phyloP scores from a whole-genome alignment of 176 grass and related monocot genomes.

The Canna indica region DNA sequence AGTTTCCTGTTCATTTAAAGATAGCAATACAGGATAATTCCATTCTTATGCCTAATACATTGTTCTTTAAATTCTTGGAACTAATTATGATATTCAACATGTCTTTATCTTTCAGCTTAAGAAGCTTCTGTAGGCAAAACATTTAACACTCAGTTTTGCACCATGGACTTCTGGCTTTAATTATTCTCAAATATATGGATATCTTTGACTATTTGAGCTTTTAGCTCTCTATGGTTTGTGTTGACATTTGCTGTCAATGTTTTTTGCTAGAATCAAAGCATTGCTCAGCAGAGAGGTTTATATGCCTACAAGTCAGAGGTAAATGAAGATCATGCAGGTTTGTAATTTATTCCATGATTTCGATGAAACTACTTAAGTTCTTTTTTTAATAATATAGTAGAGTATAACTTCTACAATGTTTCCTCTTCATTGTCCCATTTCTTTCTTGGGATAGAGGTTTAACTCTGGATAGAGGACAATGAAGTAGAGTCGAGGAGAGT shows the following conservation, averaged over 20 bases:
- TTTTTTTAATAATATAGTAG: neutral
- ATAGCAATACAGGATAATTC: too few species aligned
- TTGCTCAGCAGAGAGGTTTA: slow-evolving; percentile 1
- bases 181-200: neutral
- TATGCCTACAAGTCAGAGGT: slow-evolving; percentile 3
- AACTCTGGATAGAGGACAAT: neutral
- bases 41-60: neutral
- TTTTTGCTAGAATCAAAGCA: neutral
- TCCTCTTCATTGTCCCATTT: neutral
- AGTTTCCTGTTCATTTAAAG: too few species aligned
- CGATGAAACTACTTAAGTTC: neutral
- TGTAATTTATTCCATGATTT: neutral
- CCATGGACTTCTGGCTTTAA: neutral
- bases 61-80: neutral
- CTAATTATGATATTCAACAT: neutral
- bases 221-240: neutral
- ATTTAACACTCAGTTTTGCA: neutral
- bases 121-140: neutral
- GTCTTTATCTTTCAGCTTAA: neutral
- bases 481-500: neutral
- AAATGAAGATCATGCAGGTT: neutral
- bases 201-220: neutral
- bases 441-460: neutral
- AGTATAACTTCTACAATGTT: neutral
- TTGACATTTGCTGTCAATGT: neutral